phyloP scores from a whole-genome alignment of 768 basidiomycete genomes.

The Termitomyces sp. region DNA sequence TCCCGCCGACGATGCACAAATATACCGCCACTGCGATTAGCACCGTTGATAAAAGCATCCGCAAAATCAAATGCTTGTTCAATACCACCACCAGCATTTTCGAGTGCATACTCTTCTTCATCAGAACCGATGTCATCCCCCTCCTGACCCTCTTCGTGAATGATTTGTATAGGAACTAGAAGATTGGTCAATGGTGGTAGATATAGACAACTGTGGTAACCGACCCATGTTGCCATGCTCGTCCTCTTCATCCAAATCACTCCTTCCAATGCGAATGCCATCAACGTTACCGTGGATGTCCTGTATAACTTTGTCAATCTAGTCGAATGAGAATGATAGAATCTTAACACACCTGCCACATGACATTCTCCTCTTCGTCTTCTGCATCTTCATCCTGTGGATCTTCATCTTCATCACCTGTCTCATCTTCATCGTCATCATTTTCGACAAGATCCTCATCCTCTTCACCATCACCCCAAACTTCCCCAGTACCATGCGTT shows the following conservation, averaged over 20 bases:
- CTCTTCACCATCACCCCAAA: conserved; percentile 66
- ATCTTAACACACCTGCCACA: conserved; percentile 46
- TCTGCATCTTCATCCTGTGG: conserved; percentile 48
- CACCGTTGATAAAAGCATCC: conserved; percentile 44
- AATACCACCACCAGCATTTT: conserved; percentile 26
- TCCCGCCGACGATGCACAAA: conserved; percentile 54
- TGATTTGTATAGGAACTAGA: conserved; percentile 47
- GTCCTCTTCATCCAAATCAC: conserved; percentile 57
- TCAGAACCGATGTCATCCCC: conserved; percentile 57
- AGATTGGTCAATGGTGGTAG: conserved; percentile 1
- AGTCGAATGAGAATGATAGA: background rate
- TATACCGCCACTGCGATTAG: conserved; percentile 37
- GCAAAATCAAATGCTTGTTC: conserved; percentile 55
- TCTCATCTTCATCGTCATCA: conserved; percentile 46
- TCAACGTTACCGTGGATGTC: conserved; percentile 49
- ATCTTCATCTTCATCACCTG: conserved; percentile 32
- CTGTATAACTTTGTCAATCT: conserved; percentile 21
- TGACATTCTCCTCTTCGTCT: conserved; percentile 46
- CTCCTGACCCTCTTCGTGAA: conserved; percentile 58
- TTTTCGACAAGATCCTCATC: conserved; percentile 57
- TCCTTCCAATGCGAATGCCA: conserved; percentile 38
- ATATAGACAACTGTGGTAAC: background rate
- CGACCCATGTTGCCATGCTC: conserved; percentile 46
- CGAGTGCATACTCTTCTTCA: conserved; percentile 50
- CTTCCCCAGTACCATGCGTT: conserved; percentile 51